Conservation (phyloP, 2,329 filamentous ascomycete genomes). For the Sporothrix schenckii region DNA sequence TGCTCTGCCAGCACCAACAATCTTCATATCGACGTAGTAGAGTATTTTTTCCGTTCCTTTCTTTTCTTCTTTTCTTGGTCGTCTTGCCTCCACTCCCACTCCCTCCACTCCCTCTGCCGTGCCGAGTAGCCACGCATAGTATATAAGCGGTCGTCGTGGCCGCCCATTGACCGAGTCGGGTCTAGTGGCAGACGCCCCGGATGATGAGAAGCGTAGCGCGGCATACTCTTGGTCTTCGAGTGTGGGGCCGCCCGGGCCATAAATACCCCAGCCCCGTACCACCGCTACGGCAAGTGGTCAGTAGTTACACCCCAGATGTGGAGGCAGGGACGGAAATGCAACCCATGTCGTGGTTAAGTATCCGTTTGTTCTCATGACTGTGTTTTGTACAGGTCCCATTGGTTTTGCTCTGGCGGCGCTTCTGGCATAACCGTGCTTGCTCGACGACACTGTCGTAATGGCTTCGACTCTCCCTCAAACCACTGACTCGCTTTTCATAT, state of each 20-base stretch:
- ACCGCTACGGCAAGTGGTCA: slow-evolving; percentile 8
- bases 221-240: no score
- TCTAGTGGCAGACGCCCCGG: slow-evolving; percentile 4
- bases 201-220: slow-evolving; percentile 14
- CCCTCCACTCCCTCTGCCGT: not conserved
- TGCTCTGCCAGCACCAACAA: not conserved
- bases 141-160: no score
- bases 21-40: not conserved
- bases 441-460: not conserved
- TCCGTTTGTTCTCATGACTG: not conserved
- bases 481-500: not conserved
- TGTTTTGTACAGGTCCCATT: slow-evolving; percentile 5
- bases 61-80: not conserved
- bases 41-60: not conserved
- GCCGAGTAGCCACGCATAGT: slow-evolving; percentile 11
- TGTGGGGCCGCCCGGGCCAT: slow-evolving; percentile 23
- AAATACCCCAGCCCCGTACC: slow-evolving; percentile 21
- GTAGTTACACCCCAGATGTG: not conserved
- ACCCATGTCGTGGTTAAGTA: not conserved
- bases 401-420: not conserved
- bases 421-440: no score
- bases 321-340: not conserved
- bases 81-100: not conserved
- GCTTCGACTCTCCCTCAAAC: not conserved
- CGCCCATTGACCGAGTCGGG: slow-evolving; percentile 9